Percentiles rank a stretch among this genome's conserved stretches.
Evolutionary conservation across 2,329 filamentous ascomycete genomes (phyloP).

Genomic region (Claviceps sorghi): DNA sequence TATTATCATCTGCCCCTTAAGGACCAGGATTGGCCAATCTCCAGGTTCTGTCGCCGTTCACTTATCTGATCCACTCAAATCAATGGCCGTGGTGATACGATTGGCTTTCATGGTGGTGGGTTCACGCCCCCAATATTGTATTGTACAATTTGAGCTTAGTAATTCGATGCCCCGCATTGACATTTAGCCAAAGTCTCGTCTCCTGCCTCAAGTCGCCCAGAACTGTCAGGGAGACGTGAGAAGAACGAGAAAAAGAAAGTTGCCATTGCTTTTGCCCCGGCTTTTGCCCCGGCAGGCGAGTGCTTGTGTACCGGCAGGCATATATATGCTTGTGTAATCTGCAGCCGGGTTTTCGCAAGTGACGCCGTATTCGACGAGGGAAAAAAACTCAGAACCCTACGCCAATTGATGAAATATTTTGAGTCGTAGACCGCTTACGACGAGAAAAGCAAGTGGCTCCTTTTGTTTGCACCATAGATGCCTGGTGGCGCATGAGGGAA

Average conservation of each 20-base stretch:
- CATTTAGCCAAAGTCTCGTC: not conserved
- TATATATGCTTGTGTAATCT: too few relatives aligned
- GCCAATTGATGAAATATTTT: too few relatives aligned
- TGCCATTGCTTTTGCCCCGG: too few relatives aligned
- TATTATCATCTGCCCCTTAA: not conserved
- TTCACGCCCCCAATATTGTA: not conserved
- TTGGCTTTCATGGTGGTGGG: not conserved
- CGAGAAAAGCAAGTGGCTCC: too few relatives aligned
- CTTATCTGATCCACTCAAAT: not conserved
- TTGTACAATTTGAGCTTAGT: not conserved
- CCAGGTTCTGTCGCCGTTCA: not conserved
- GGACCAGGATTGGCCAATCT: not conserved
- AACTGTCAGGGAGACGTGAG: too few relatives aligned
- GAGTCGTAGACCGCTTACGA: too few relatives aligned
- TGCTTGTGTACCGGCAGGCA: too few relatives aligned
- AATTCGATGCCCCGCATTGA: not conserved
- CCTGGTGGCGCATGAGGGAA: too few relatives aligned
- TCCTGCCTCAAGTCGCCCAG: not conserved
- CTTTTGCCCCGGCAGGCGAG: too few relatives aligned
- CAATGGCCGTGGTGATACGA: not conserved
- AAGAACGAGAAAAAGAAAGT: too few relatives aligned
- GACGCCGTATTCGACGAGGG: not conserved
- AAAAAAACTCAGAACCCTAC: too few relatives aligned
- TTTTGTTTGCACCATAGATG: too few relatives aligned
- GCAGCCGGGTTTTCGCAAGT: not conserved